Evolutionary conservation across 108 stramenopile species (phyloP).

Genomic region (Thalassiosira profunda): DNA sequence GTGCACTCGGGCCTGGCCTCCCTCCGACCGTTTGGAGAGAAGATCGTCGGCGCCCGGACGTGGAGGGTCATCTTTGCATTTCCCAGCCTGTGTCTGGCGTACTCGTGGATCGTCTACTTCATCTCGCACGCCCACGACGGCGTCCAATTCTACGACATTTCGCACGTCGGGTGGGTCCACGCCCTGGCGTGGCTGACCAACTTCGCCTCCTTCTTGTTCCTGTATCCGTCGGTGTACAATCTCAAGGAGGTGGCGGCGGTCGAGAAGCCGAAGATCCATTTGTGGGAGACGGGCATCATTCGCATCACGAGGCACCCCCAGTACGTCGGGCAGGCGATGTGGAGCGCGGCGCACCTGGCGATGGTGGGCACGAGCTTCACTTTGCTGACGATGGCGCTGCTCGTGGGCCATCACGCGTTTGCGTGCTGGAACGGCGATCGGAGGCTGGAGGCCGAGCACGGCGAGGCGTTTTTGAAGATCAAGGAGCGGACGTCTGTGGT

Average conservation of each 20-base stretch:
- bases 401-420: conserved; percentile 94
- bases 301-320: conserved; percentile 98
- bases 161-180: conserved; percentile 59
- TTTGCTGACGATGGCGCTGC: conserved; percentile 74
- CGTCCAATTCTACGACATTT: conserved; percentile 85
- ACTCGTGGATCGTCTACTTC: conserved; percentile 95
- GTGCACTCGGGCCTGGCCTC: conserved; percentile 96
- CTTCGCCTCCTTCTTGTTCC: conserved; percentile 91
- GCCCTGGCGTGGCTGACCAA: conserved; percentile 67
- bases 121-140: conserved; percentile 96
- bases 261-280: conserved; percentile 77
- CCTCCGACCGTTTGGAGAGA: conserved; percentile 89
- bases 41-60: conserved; percentile 88
- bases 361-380: conserved; percentile 94
- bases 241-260: conserved; percentile 94
- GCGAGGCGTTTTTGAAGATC: conserved; percentile 78
- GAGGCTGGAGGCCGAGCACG: conserved; percentile 78
- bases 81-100: conserved; percentile 85
- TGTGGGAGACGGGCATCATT: conserved; percentile 97
- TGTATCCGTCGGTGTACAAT: conserved; percentile 97
- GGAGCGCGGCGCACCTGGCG: conserved; percentile 91
- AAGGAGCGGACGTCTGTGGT: conserved; percentile 84
- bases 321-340: conserved; percentile 92
- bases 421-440: conserved; percentile 97
- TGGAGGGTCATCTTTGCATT: conserved; percentile 97